Base-by-base conservation (phyloP, 2,329 filamentous ascomycete species). In the Fusarium transvaalense region DNA sequence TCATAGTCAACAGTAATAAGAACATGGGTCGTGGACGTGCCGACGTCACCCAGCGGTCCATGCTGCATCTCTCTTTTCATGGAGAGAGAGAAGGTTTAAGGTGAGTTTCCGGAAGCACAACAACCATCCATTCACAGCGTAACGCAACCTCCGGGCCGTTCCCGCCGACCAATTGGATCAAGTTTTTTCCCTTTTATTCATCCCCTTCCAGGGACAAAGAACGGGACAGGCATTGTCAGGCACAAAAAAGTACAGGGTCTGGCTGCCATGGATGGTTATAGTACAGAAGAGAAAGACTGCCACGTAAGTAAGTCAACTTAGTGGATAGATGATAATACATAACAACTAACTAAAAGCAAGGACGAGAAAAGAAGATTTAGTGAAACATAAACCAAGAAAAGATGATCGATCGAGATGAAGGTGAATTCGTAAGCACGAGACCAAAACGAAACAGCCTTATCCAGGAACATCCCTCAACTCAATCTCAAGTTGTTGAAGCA, bases 21-120 rank as follows among this genome's bases (percentile, higher is more conserved):
- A 50, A 29, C 47, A 50, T 27, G 47, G 34, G 47, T 50, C 9
- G 4, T 50, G 32, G 34, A 38, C 19, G 35, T 31, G 56, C 66
- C 41, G 50, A 69, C 66, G 66, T 69, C 66, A 69, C 66, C 52
- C 37, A 60, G 54, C 37, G 51, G 60, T 29, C 47, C 34, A 50
- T 50, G 47, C 47, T 38, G 5, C 42, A 12, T 29, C 29, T 29
- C 29, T 29, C 23, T 45, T 42, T 14, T 38, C 34, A 27, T 38
- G 17, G 47, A 25, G 45, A 34, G 19, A 19, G 19, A 15, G 19
- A 23, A 17, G 10, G 17, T 27, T 27, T 31, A 43, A 50, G 29
- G 39, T 50, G 55, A 57, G 56, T 48, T 64, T 66, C 65, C 38
- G 43, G 59, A 55, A 56, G 48, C n/a, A 42, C 61, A 52, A 10